Conservation (phyloP, 2,329 filamentous ascomycete genomes). For the Camillea tinctor region DNA sequence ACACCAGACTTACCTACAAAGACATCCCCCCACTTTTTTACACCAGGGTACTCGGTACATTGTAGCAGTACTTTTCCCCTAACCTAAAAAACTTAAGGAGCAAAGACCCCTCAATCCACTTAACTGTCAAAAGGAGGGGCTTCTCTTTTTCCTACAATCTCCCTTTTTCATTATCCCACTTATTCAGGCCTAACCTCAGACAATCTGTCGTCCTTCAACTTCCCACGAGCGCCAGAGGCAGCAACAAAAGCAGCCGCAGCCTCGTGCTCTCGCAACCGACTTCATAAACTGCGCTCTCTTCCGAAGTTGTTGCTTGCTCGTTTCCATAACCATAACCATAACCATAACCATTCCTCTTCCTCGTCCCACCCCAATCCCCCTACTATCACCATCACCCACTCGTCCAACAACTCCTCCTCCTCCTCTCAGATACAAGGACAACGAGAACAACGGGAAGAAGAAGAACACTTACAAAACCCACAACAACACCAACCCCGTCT, state of each 20-base stretch:
- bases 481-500: constrained; percentile 21
- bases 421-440: background rate
- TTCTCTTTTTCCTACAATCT: background rate
- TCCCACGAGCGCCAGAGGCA: background rate
- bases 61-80: too few relatives aligned
- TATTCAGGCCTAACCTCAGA: constrained; percentile 10
- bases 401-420: background rate
- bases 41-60: too few relatives aligned
- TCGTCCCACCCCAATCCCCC: background rate
- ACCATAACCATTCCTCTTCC: background rate
- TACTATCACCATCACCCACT: background rate
- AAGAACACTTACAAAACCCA: too few relatives aligned
- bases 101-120: background rate
- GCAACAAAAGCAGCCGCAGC: constrained; percentile 12
- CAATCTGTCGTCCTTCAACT: background rate
- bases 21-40: too few relatives aligned
- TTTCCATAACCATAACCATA: background rate
- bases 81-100: too few relatives aligned
- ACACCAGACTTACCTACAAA: background rate
- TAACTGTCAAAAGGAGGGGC: background rate
- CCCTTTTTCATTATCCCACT: constrained; percentile 5
- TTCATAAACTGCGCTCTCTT: background rate
- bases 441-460: too few relatives aligned
- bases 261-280: constrained; percentile 7
- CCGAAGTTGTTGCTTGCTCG: background rate